Base-by-base conservation (phyloP, 768 basidiomycete genomes). In the Saitozyma podzolica region DNA sequence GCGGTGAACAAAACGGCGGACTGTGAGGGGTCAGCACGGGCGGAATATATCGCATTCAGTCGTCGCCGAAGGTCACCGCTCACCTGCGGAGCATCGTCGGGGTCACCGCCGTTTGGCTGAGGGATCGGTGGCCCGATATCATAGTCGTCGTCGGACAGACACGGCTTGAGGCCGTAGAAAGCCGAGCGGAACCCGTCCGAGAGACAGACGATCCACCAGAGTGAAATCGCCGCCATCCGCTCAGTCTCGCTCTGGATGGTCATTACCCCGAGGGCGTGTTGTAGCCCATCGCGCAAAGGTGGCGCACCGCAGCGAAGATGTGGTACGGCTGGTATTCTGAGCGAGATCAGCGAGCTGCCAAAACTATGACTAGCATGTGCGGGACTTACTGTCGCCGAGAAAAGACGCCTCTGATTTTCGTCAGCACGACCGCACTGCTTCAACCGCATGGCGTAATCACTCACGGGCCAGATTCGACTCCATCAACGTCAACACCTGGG, bases 121-220 rank as follows among this genome's bases (percentile, higher is more conserved):
- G 45, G 45, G n/a, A 11, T 47, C 13, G n/a, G n/a, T 2, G 41
- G 56, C 29, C 56, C 64, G 48, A 66, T 54, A 43, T 74, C 61
- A 41, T 66, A 66, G 50, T 69, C 67, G 14, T 63, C 72, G 41
- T 68, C 59, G 4, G 17, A 86, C 82, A 93, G 82, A 69, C 88
- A 83, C 8, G 91, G 91, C 80, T 92, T 91, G 65, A 88, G 84
- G 64, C 91, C 86, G 80, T 92, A 91, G 79, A 91, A 92, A 40
- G 87, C 86, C 40, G 90, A 85, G 37, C 86, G 86, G 80, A 89
- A 91, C 8, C 91, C 90, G 72, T 96, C 93, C 41, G 85, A 63
- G 17, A 75, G 55, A 78, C 88, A 90, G 8, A 91, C 88, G 86
- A 92, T 89, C 91, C 92, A 94, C 89, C 92, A 93, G 1, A 91